These are phyloP conservation scores for Colletotrichum magnum DNA, from an alignment of 2,329 filamentous ascomycete genomes.

Conservation along the genomic window DNA sequence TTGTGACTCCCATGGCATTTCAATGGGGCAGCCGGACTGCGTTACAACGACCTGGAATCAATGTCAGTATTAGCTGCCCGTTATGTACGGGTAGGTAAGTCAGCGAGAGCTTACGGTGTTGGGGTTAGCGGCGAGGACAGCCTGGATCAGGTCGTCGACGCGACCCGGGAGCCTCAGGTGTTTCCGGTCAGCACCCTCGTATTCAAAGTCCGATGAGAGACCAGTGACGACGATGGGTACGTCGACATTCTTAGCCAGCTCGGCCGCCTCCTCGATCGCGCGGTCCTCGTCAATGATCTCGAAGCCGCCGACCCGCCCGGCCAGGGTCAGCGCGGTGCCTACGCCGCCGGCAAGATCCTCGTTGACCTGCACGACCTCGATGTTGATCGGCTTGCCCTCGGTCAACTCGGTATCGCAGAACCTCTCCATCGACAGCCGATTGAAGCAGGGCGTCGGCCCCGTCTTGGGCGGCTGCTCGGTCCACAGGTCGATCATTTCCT, in stretches of 20 bases:
- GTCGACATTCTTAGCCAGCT: constrained; percentile 78
- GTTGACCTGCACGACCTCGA: constrained; percentile 39
- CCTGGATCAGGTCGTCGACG: constrained; percentile 78
- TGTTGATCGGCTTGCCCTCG: constrained; percentile 8
- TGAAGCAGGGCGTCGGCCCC: constrained; percentile 39
- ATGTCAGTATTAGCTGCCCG: background rate
- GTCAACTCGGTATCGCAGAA: constrained; percentile 23
- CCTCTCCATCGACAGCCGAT: constrained; percentile 40
- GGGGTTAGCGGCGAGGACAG: constrained; percentile 76
- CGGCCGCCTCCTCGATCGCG: constrained; percentile 76
- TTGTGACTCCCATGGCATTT: constrained; percentile 76
- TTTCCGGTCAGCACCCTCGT: constrained; percentile 82
- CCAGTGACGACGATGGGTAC: constrained; percentile 83
- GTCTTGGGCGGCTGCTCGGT: constrained; percentile 37
- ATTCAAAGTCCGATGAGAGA: constrained; percentile 86
- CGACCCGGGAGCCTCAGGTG: constrained; percentile 82
- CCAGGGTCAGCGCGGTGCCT: constrained; percentile 43
- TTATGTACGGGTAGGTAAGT: background rate
- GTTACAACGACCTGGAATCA: constrained; percentile 71
- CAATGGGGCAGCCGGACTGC: constrained; percentile 82
- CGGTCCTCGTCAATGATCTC: constrained; percentile 69
- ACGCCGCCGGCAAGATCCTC: constrained; percentile 43
- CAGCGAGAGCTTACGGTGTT: constrained; percentile 64
- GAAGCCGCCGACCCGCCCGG: constrained; percentile 68
- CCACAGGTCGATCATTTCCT: constrained; percentile 46